Evolutionary conservation across 192 early-diverging fungal species (phyloP).

Genomic region (Coemansia sp.): DNA sequence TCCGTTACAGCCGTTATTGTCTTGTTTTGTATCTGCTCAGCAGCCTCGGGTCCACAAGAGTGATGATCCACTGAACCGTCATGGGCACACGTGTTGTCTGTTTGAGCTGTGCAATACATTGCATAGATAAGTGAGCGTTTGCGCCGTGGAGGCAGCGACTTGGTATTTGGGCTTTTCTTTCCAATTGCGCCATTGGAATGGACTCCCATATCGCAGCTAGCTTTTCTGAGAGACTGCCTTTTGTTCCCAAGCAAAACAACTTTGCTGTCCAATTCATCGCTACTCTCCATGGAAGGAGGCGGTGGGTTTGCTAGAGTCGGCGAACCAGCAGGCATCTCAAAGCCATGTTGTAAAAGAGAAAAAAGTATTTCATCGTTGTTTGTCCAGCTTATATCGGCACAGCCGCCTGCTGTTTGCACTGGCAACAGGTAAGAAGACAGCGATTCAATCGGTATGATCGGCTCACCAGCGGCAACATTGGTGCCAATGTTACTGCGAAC

Average conservation of each 20-base stretch:
- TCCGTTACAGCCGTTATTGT: neutral
- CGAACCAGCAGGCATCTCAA: neutral
- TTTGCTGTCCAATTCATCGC: neutral
- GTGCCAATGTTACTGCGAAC: neutral
- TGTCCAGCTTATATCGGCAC: neutral
- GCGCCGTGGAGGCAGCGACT: constrained; percentile 29
- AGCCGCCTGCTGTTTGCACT: neutral
- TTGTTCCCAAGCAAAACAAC: neutral
- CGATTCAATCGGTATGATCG: neutral
- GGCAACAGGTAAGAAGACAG: neutral
- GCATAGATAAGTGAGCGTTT: constrained; percentile 54
- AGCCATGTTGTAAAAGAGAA: constrained; percentile 4
- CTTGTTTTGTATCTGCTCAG: neutral
- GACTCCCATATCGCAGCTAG: neutral
- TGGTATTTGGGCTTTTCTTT: neutral
- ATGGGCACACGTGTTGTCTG: neutral
- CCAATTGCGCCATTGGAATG: neutral
- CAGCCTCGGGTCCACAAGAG: neutral
- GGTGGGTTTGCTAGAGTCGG: neutral
- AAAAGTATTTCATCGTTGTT: constrained; percentile 3
- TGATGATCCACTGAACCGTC: neutral
- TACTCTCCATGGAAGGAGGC: neutral
- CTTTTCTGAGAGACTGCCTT: neutral
- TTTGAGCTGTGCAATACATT: constrained; percentile 43
- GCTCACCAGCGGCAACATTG: neutral